Conservation (phyloP, 1,284 basidiomycete genomes). For the Singerocomus inundabilis region DNA sequence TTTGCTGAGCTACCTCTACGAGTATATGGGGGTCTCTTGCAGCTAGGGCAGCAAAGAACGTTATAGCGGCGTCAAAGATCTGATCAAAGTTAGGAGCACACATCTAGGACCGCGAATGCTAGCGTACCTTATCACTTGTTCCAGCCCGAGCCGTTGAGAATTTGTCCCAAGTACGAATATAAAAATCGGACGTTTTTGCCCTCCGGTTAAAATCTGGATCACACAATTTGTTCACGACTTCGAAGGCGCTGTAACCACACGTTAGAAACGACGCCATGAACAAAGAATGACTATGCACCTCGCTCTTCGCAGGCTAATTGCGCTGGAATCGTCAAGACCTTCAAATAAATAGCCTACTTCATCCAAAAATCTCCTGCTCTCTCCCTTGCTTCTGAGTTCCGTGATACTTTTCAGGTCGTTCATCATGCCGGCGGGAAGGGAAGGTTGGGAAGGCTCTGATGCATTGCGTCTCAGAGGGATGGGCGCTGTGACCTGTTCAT, state of each 20-base stretch:
- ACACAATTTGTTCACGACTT: constrained; percentile 70
- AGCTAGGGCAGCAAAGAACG: constrained; percentile 57
- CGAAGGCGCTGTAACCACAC: constrained; percentile 53
- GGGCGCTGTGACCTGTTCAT: constrained; percentile 9
- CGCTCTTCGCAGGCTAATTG: constrained; percentile 57
- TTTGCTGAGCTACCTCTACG: constrained; percentile 46
- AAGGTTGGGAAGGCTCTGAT: constrained; percentile 22
- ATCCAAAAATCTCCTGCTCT: constrained; percentile 72
- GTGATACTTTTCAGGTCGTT: constrained; percentile 79
- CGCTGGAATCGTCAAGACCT: constrained; percentile 56
- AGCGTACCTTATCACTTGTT: constrained; percentile 53
- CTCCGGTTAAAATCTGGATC: constrained; percentile 70
- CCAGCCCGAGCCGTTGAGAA: constrained; percentile 58
- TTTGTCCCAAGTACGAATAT: constrained; percentile 62
- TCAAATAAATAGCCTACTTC: constrained; percentile 81
- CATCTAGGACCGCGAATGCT: neutral
- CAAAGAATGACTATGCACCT: constrained; percentile 42
- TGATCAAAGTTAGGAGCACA: neutral
- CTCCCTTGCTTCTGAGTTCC: constrained; percentile 75
- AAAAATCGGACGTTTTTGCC: constrained; percentile 72
- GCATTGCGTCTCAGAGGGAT: constrained; percentile 28
- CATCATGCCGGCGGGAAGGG: constrained; percentile 53
- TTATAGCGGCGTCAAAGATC: constrained; percentile 47
- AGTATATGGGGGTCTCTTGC: constrained; percentile 55
- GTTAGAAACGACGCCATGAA: neutral